Percentiles rank a stretch among this genome's conserved stretches.
phyloP scores from a whole-genome alignment of 164 flowering plant genomes.

The Magnolia kwangsiensis region DNA sequence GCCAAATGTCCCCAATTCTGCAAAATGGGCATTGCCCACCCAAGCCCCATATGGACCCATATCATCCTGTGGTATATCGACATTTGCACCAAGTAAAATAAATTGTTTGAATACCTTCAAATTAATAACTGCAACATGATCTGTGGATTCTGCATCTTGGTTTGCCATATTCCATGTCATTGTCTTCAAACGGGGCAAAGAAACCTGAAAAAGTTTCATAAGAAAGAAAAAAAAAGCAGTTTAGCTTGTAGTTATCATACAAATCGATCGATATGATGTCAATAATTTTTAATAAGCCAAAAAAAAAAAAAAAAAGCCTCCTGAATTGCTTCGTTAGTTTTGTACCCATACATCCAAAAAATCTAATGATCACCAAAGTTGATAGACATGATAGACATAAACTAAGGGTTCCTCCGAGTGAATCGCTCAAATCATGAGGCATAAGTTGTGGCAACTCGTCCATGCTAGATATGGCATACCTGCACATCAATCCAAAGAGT shows the following conservation, averaged over 20 bases:
- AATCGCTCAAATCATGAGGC: no score
- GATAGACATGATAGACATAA: not conserved
- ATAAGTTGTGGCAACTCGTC: no score
- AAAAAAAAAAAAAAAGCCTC: not conserved
- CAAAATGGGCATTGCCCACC: not conserved
- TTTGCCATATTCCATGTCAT: constrained; percentile 64
- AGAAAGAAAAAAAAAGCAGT: not conserved
- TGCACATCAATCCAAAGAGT: no score
- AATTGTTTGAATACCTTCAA: constrained; percentile 38
- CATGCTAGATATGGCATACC: no score
- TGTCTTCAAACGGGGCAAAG: constrained; percentile 46
- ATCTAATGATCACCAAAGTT: not conserved
- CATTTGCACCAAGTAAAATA: not conserved
- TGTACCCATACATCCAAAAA: not conserved
- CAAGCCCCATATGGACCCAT: no score
- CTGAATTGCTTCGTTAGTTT: not conserved
- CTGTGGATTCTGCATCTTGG: constrained; percentile 30
- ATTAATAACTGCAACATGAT: constrained; percentile 49
- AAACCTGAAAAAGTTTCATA: constrained; percentile 28
- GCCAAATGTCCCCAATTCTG: not conserved
- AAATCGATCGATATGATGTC: not conserved
- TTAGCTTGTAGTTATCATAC: not conserved
- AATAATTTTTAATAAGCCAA: not conserved
- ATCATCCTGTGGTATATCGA: no score
- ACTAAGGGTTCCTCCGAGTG: no score